Evolutionary conservation across 768 basidiomycete genomes (phyloP).

Genomic region (Mycena leptocephala): DNA sequence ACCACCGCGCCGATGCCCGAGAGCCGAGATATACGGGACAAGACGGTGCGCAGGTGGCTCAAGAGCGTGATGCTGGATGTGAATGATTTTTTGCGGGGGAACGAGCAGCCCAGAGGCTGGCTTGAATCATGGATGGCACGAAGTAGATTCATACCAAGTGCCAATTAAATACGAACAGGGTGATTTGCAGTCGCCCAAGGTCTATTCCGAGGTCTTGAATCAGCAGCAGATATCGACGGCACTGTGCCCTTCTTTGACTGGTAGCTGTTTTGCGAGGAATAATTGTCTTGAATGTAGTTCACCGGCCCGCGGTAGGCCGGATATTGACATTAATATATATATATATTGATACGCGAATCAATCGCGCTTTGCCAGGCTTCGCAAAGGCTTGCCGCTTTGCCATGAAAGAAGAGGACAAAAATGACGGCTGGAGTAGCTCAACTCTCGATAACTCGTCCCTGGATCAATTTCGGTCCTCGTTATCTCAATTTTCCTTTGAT

Average conservation of each 20-base stretch:
- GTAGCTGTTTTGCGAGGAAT: too few species aligned
- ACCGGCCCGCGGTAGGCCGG: too few species aligned
- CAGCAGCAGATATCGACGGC: too few species aligned
- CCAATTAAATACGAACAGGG: not conserved
- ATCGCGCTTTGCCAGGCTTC: too few species aligned
- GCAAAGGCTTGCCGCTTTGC: too few species aligned
- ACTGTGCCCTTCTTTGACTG: too few species aligned
- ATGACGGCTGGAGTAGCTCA: not conserved
- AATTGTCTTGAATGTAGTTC: too few species aligned
- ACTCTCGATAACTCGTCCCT: not conserved
- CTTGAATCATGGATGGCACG: constrained; percentile 33
- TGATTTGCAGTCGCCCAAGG: not conserved
- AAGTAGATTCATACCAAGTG: constrained; percentile 26
- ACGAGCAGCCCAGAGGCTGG: constrained; percentile 6
- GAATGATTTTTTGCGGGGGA: constrained; percentile 21
- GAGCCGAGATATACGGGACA: constrained; percentile 30
- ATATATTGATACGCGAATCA: too few species aligned
- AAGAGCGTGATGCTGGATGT: constrained; percentile 25
- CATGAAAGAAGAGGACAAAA: constrained; percentile 10
- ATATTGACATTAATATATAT: too few species aligned
- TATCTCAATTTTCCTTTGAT: constrained; percentile 24
- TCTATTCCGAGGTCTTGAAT: too few species aligned
- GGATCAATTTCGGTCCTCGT: constrained; percentile 9
- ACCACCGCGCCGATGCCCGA: constrained; percentile 25
- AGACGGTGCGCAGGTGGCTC: constrained; percentile 31